Conservation (phyloP, 306 rosid species). For the Ceratonia siliqua region DNA sequence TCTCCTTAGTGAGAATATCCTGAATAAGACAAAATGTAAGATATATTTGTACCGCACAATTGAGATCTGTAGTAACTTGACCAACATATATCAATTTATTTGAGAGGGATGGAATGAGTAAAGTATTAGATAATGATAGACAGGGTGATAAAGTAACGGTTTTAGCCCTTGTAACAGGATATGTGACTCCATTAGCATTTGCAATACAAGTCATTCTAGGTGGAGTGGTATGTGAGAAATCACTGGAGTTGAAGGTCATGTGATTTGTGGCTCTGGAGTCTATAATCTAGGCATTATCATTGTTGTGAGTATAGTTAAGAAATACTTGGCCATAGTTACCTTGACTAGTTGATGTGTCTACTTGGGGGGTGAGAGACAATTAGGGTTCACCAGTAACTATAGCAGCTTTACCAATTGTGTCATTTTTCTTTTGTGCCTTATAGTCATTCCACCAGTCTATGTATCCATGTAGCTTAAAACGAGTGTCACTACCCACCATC, state of each 20-base stretch:
- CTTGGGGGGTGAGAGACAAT: background rate
- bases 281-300: conserved; percentile 1
- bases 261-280: background rate
- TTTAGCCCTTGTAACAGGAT: background rate
- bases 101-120: conserved; percentile 3
- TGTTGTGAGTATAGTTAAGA: too few relatives aligned
- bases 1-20: too few relatives aligned
- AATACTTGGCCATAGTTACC: too few relatives aligned
- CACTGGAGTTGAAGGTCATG: background rate
- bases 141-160: background rate
- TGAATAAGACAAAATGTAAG: too few relatives aligned
- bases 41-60: background rate
- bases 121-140: background rate
- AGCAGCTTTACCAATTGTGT: too few relatives aligned
- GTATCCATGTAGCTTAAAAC: conserved; percentile 11
- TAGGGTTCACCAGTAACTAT: background rate
- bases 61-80: background rate
- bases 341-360: too few relatives aligned
- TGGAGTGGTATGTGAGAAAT: background rate
- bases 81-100: background rate
- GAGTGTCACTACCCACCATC: background rate
- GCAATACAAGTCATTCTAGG: background rate
- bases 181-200: background rate
- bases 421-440: background rate
- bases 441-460: too few relatives aligned